Evolutionary conservation across 2,329 filamentous ascomycete species (phyloP).

Genomic region (Pseudocercospora cruenta): DNA sequence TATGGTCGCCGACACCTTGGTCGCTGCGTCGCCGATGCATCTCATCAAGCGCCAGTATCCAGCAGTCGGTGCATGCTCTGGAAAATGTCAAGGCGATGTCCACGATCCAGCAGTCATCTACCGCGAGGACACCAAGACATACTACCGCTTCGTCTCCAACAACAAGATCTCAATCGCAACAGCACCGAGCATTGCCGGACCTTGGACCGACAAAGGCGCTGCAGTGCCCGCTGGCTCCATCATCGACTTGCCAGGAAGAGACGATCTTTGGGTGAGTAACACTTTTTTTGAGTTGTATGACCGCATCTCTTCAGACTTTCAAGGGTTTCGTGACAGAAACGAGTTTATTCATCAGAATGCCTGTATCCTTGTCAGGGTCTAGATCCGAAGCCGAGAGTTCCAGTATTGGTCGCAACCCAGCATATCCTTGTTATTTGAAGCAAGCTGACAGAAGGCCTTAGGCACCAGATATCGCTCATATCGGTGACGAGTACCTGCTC

Average conservation of each 20-base stretch:
- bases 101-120: constrained; percentile 29
- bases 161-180: constrained; percentile 54
- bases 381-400: neutral
- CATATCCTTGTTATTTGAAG: neutral
- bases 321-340: neutral
- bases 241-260: constrained; percentile 51
- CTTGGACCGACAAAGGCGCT: constrained; percentile 54
- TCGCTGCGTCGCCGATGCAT: constrained; percentile 13
- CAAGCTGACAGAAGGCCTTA: constrained; percentile 6
- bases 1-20: neutral
- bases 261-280: constrained; percentile 52
- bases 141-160: constrained; percentile 58
- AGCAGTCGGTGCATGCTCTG: constrained; percentile 23
- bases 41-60: constrained; percentile 20
- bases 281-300: constrained; percentile 1
- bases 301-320: neutral
- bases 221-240: constrained; percentile 51
- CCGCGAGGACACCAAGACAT: constrained; percentile 36
- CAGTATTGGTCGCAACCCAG: neutral
- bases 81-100: constrained; percentile 22
- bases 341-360: neutral
- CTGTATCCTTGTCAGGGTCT: neutral
- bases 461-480: constrained; percentile 64
- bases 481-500: constrained; percentile 62
- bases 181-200: constrained; percentile 51